Evolutionary conservation across 2,329 filamentous ascomycete genomes (phyloP).

Genomic region (Fusarium austroafricanum): DNA sequence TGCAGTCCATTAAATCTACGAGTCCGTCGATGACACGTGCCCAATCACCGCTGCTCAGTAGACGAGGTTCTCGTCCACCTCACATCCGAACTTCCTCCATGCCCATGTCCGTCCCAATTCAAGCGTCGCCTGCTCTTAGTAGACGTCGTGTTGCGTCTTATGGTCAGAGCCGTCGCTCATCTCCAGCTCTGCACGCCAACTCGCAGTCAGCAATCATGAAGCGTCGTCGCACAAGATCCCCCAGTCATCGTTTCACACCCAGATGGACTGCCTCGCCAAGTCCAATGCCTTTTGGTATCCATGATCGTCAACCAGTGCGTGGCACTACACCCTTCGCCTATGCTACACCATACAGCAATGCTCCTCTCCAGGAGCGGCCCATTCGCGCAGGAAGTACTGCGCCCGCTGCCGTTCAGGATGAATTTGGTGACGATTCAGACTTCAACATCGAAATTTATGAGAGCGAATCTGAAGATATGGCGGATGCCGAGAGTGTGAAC

Average conservation of each 20-base stretch:
- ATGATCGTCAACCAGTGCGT: slow-evolving; percentile 53
- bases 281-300: slow-evolving; percentile 52
- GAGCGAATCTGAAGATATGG: slow-evolving; percentile 51
- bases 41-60: slow-evolving; percentile 55
- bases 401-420: slow-evolving; percentile 47
- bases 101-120: slow-evolving; percentile 55
- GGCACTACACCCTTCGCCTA: slow-evolving; percentile 74
- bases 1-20: slow-evolving; percentile 45
- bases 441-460: slow-evolving; percentile 54
- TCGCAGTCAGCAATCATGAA: slow-evolving; percentile 54
- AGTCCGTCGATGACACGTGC: slow-evolving; percentile 52
- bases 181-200: slow-evolving; percentile 45
- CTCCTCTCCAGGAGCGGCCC: slow-evolving; percentile 58
- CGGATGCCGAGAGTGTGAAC: slow-evolving; percentile 43
- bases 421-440: slow-evolving; percentile 53
- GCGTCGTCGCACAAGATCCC: slow-evolving; percentile 68
- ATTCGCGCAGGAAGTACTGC: slow-evolving; percentile 47
- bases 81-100: slow-evolving; percentile 66
- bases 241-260: slow-evolving; percentile 66
- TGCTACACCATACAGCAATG: slow-evolving; percentile 78
- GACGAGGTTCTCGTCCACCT: slow-evolving; percentile 59
- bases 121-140: slow-evolving; percentile 54
- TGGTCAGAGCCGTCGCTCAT: slow-evolving; percentile 50
- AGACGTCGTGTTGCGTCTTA: slow-evolving; percentile 62
- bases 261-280: slow-evolving; percentile 65